These are phyloP conservation scores for Pestalotiopsis sp. DNA, from an alignment of 2,329 filamentous ascomycete genomes.

Conservation along the genomic window DNA sequence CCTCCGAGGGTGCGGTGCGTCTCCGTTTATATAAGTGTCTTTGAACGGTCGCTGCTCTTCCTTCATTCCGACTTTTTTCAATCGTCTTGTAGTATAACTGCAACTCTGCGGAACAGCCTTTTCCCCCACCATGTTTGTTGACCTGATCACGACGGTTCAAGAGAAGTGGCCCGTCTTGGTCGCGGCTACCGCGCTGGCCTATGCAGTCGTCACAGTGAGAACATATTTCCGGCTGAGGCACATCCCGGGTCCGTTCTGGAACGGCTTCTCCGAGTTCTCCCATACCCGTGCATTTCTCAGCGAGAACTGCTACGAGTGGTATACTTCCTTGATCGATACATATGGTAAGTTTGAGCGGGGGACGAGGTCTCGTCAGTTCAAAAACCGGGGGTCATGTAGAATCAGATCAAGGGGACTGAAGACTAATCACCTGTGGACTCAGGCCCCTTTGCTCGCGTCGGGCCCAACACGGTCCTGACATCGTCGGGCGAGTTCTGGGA, in stretches of 20 bases:
- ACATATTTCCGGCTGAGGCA: neutral
- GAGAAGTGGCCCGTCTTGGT: neutral
- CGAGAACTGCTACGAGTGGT: neutral
- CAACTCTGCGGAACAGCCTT: too few relatives aligned
- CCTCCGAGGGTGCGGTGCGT: neutral
- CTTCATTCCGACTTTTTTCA: too few relatives aligned
- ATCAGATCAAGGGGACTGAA: neutral
- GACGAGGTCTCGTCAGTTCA: neutral
- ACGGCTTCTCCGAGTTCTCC: neutral
- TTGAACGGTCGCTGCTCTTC: too few relatives aligned
- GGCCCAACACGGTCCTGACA: slow-evolving; percentile 7
- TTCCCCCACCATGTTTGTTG: too few relatives aligned
- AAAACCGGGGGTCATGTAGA: neutral
- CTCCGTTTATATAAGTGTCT: too few relatives aligned
- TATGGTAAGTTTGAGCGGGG: neutral
- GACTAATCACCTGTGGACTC: neutral
- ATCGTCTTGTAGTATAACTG: too few relatives aligned
- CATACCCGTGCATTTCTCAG: neutral
- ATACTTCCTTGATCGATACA: neutral
- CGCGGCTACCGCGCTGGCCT: neutral
- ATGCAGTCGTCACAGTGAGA: neutral
- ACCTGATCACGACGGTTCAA: neutral
- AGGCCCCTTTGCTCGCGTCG: slow-evolving; percentile 1
- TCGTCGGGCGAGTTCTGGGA: slow-evolving; percentile 2
- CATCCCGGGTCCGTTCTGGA: neutral